Conservation (phyloP, 495 filamentous ascomycete species). For the Hamigera avellanea region DNA sequence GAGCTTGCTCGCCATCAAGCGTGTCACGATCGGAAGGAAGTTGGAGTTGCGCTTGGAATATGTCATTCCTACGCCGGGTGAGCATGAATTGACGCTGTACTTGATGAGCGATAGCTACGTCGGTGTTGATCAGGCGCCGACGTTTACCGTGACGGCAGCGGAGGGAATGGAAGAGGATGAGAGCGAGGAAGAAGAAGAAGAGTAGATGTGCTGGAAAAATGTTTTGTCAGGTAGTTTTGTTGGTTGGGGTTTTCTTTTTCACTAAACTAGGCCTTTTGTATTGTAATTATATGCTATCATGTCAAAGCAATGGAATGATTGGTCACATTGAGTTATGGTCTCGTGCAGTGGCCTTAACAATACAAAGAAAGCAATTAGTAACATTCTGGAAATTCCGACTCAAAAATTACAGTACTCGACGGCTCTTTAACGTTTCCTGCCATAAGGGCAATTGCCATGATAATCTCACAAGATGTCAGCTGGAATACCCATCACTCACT, state of each 20-base stretch:
- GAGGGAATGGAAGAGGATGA: conserved; percentile 96
- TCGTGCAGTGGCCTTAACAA: too few species aligned
- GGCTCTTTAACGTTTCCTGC: too few species aligned
- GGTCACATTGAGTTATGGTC: conserved; percentile 12
- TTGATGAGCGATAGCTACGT: conserved; percentile 98
- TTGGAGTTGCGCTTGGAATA: conserved; percentile 77
- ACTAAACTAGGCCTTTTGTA: conserved; percentile 8
- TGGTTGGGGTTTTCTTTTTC: too few species aligned
- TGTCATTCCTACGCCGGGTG: conserved; percentile 71
- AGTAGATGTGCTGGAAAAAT: conserved; percentile 14
- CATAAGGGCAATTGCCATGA: too few species aligned
- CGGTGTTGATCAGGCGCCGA: conserved; percentile 91
- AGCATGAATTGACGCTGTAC: conserved; percentile 82
- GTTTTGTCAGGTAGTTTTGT: conserved; percentile 13
- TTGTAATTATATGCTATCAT: conserved; percentile 13
- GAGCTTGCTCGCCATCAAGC: conserved; percentile 82
- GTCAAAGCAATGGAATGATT: neutral
- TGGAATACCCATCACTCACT: too few species aligned
- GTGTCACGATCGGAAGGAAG: conserved; percentile 72
- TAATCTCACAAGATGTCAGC: too few species aligned
- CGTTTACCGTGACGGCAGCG: conserved; percentile 70
- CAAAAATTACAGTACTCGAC: too few species aligned
- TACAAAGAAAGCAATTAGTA: too few species aligned
- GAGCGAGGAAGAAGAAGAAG: conserved; percentile 68
- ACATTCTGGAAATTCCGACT: too few species aligned